Evolutionary conservation across 345 rosid genomes (phyloP).

Genomic region (Populus deltoides): DNA sequence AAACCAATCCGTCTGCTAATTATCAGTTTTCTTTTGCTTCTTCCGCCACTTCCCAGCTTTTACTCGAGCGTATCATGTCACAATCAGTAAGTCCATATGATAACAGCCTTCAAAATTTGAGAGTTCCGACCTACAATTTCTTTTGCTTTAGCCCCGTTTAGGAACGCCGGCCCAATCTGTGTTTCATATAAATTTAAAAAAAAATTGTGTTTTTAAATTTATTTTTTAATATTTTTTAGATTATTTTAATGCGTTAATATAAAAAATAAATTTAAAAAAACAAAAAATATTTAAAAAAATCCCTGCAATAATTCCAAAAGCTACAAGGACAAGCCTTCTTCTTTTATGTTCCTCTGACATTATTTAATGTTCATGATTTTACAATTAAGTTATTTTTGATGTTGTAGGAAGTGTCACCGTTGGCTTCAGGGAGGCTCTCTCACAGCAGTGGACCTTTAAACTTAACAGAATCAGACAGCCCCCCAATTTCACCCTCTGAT

Average conservation of each 20-base stretch:
- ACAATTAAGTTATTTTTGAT: neutral
- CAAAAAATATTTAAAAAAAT: no score
- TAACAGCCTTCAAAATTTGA: neutral
- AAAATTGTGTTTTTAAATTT: no score
- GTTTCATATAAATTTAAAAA: no score
- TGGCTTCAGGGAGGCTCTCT: conserved; percentile 91
- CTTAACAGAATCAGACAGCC: conserved; percentile 62
- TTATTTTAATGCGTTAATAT: no score
- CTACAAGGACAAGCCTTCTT: neutral
- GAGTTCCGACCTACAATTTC: neutral
- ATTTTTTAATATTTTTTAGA: no score
- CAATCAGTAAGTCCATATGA: conserved; percentile 55
- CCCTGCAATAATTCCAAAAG: no score
- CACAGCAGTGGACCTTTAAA: conserved; percentile 91
- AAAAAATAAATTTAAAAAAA: no score
- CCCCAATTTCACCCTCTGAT: conserved; percentile 81
- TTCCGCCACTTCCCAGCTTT: conserved; percentile 80
- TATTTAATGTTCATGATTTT: neutral
- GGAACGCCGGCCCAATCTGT: no score
- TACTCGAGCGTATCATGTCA: conserved; percentile 94
- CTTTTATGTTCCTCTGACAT: neutral
- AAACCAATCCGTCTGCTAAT: conserved; percentile 1
- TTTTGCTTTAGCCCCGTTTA: neutral
- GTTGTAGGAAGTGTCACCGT: conserved; percentile 82
- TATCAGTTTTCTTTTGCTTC: conserved; percentile 63